A percentile compares a stretch with the other conserved stretches of the same genome.
Evolutionary conservation across 169 alveolate genomes (phyloP).

Genomic region (Eimeria falciformis): DNA sequence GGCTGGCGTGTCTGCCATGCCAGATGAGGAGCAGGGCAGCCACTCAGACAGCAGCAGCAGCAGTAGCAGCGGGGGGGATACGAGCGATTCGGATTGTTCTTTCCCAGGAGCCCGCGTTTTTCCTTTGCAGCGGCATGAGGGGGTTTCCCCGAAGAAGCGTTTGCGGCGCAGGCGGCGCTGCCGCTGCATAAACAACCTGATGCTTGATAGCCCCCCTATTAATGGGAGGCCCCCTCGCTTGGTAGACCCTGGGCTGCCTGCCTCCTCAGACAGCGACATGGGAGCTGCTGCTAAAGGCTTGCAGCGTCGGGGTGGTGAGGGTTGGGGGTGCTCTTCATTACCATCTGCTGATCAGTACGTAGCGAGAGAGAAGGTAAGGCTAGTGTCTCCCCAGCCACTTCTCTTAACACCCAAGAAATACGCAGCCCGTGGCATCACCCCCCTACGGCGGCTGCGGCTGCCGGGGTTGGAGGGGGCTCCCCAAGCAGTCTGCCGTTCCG

Average conservation of each 20-base stretch:
- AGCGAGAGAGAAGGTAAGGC: too few relatives aligned
- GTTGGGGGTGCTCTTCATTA: not conserved
- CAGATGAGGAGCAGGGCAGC: slow-evolving; percentile 5
- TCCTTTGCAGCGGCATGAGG: not conserved
- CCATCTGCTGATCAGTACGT: not conserved
- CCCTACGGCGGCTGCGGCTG: not conserved
- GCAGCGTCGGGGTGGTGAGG: slow-evolving; percentile 16
- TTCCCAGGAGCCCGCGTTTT: not conserved
- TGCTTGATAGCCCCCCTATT: not conserved
- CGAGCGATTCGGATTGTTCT: slow-evolving; percentile 10
- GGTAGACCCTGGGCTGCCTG: slow-evolving; percentile 2
- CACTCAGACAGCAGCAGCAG: slow-evolving; percentile 50
- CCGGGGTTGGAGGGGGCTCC: slow-evolving; percentile 5
- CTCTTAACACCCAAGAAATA: not conserved
- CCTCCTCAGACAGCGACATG: not conserved
- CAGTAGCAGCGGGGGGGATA: not conserved
- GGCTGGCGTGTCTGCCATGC: too few relatives aligned
- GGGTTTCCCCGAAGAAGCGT: slow-evolving; percentile 13
- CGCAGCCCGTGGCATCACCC: not conserved
- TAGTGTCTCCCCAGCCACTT: too few relatives aligned
- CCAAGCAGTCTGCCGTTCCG: slow-evolving; percentile 27
- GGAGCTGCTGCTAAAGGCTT: not conserved
- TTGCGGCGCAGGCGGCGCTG: slow-evolving; percentile 15
- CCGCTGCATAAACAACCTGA: slow-evolving; percentile 30
- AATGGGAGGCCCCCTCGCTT: slow-evolving; percentile 3